Evolutionary conservation across 129 eudicot species (phyloP), one percentile per base, ranked within the genome.

Genomic region (Calendula officinalis): DNA sequence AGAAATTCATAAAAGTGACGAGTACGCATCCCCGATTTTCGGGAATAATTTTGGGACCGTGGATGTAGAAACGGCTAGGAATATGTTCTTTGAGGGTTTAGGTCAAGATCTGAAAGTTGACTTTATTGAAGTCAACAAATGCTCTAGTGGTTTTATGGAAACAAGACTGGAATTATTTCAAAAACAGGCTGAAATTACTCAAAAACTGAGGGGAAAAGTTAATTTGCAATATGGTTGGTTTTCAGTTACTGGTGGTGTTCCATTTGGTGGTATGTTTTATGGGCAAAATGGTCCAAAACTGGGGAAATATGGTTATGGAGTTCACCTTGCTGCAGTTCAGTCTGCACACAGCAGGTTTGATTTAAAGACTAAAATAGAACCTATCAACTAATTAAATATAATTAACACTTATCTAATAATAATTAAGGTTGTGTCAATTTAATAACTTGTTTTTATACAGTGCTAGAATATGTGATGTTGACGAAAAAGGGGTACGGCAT

Each of bases 181-280:
- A 74, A 84, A 85, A 76, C 98, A 91, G 83, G 77, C 62, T 51
- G 96, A 91, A 42, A 81, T 91, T 12, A 91, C 83, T 6, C 70
- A 78, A 75, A 84, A 75, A 56, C 77, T 70, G 51, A 90, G 99
- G 12, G 99, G 99, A 13, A 80, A 77, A 59, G 82, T 95, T 14
- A 92, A 92, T 68, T 77, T 85, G 49, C 76, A 56, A 48, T 88
- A 81, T 71, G 99, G 91, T 42, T 92, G 99, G 99, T 81, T 85
- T 50, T 77, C 85, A 9, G 78, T 82, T 56, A 64, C 81, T 3
- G 82, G 75, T 48, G 71, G 70, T 35, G 83, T 74, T 44, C 61
- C 76, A 0, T 60, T 82, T 37, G 73, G 80, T 34, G 69, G 85
- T 49, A 60, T 85, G 76, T 75, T 72, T 40, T 83, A 81, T 60